Base-by-base conservation (phyloP, 75 land plant species). In the Chamaecyparis obtusa region DNA sequence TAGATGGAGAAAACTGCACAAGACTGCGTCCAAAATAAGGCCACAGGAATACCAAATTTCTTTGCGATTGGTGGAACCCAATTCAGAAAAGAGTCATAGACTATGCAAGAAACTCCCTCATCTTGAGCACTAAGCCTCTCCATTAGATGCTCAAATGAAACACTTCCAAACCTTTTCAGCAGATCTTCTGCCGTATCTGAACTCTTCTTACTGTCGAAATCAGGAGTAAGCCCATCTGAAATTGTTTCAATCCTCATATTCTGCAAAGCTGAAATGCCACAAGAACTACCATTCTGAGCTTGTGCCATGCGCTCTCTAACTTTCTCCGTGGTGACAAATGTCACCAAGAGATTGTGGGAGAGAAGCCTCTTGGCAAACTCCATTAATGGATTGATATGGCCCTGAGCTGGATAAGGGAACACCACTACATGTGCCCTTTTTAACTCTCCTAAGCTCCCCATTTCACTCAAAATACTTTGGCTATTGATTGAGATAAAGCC, bases 11-110 rank as follows among this genome's bases (percentile, higher is more conserved):
- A 87, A 86, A 87, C 87, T 43, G 92, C 90, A 79, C 87, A 84
- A 3, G 97, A 92, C 57, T 95, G 96, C 15, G 92, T 88, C 96
- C 94, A 95, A 51, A 95, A 90, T 88, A 93, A 75, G 9, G 91
- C 94, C 32, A 69, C 30, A 17, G 94, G 93, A 64, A 95, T 64
- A 6, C 86, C 86, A 9, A 91, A 46, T 3, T 48, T 48, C 6
- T 48, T 48, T 9, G 49, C 49, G 0, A 48, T 48, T 4, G 0
- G 10, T 4, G 49, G 49, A 48, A 48, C 49, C 49, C 49, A 48
- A 0, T 48, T 1, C 49, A 48, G 9, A 3, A 48, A 7, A 48
- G 49, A 8, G 7, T 48, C 49, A 7, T 48, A 48, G 49, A 48
- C 49, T 4, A 48, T 48, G 49, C 49, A 48, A 48, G 49, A 48